Base-by-base conservation (phyloP, 768 basidiomycete species). In the Mycena metata region DNA sequence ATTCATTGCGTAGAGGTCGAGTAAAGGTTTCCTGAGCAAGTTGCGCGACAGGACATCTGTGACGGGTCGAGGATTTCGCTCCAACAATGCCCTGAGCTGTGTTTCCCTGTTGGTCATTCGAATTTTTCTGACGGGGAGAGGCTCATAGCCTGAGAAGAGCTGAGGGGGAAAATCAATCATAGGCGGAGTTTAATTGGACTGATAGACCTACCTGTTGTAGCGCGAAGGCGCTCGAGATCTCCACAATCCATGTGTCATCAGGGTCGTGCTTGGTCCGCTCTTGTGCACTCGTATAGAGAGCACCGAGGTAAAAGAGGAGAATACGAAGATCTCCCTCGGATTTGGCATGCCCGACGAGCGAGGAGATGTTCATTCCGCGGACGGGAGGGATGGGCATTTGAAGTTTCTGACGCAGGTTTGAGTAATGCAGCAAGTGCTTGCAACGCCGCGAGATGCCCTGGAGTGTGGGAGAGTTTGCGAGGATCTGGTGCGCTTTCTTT, bases 241-340 rank as follows among this genome's bases (percentile, higher is more conserved):
- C 42, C 51, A 63, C 17, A 3, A 26, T 24, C 51, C 62, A 63
- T 42, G 35, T 33, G 19, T 26, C 42, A 46, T 55, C 61, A 12
- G 49, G 50, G 5, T 2, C 30, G 4, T 7, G 36, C 7, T 7
- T 36, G 6, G 36, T 36, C 36, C 12, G 10, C 2, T 13, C 12
- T 21, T 8, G 17, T 7, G 15, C 15, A 42, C n/a, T 21, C 24
- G 56, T 35, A n/a, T 23, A 19, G 30, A 63, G 51, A 17, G 42
- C 50, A 10, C 62, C 62, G n/a, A 55, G 19, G 19, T 45, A 55
- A 26, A 45, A 63, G 4, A 63, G 42, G 9, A 63, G 13, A 8
- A 10, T 35, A 26, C 52, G 54, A 5, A 63, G 41, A 6, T 4
- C 42, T 33, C 19, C 24, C 21, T 63, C 61, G 16, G 26, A 42